Evolutionary conservation across 768 basidiomycete species (phyloP), one percentile per base, ranked within the genome.

Genomic region (Podaxis sp.): DNA sequence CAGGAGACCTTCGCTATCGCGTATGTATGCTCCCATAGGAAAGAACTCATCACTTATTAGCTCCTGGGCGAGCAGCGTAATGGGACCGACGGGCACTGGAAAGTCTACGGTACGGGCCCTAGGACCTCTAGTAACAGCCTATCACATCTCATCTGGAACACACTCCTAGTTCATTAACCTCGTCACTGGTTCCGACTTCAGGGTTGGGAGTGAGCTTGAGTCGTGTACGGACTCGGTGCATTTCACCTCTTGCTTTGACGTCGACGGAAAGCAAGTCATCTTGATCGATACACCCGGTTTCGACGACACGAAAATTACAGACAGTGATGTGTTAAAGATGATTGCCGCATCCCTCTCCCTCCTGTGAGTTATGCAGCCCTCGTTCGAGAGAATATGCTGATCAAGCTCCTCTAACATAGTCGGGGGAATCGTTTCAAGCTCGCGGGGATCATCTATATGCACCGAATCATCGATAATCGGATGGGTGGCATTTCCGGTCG

Each of bases 271-370:
- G 9, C 67, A 59, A 15, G 74, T 86, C 38, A 78, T 72, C 0
- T 68, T 87, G 17, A 78, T 87, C 51, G 86, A 87, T 65, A 87
- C 85, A 0, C 85, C 85, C 0, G 85, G 85, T 4, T 86, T 86
- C 60, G 85, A 85, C 64, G 84, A 86, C 66, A 81, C 83, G 2
- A 74, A 70, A 2, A 75, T 73, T 53, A 80, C 76, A 51, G 84
- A 85, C 56, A 75, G 78, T 0, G 80, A 80, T 15, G 71, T 85
- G 13, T 70, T 85, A 41, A 78, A 75, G 49, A 77, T 82, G 76
- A 84, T 85, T 27, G 79, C 83, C 0, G 62, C 78, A 51, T 78
- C 74, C 63, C 69, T 80, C 43, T 67, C 73, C 4, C 68, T 68
- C 13, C 66, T 73, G 77, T 78, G 63, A 61, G 76, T 59, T 40